Percentiles rank a stretch among this genome's conserved stretches.
phyloP scores from a whole-genome alignment of 257 asterid genomes.

The Verbena officinalis region DNA sequence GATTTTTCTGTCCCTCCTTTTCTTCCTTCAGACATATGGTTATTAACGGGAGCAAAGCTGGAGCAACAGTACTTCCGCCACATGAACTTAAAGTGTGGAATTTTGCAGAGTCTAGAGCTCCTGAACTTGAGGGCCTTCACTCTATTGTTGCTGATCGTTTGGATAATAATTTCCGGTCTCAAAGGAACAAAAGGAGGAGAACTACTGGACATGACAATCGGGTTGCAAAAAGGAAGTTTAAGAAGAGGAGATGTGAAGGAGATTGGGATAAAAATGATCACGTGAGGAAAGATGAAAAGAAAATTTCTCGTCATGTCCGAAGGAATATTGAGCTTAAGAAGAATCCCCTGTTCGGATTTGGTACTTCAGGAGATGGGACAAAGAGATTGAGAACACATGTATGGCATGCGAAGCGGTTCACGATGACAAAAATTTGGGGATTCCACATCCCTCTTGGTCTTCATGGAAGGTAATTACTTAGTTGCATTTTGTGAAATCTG shows the following conservation, averaged over 20 bases:
- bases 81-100: conserved; percentile 67
- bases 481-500: neutral
- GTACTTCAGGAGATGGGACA: conserved; percentile 79
- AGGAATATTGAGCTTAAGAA: conserved; percentile 69
- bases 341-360: conserved; percentile 62
- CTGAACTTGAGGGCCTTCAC: conserved; percentile 75
- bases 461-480: conserved; percentile 66
- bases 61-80: conserved; percentile 52
- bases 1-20: neutral
- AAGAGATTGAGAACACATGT: conserved; percentile 87
- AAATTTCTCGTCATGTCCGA: conserved; percentile 62
- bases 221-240: conserved; percentile 42
- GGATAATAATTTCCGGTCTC: conserved; percentile 60
- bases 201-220: conserved; percentile 77
- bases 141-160: conserved; percentile 59
- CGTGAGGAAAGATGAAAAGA: conserved; percentile 38
- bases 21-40: conserved; percentile 39
- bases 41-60: conserved; percentile 40
- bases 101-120: conserved; percentile 77
- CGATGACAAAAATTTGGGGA: conserved; percentile 81
- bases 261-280: conserved; percentile 24
- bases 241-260: conserved; percentile 46
- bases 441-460: conserved; percentile 78
- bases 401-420: conserved; percentile 94
- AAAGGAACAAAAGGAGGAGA: conserved; percentile 80